These are phyloP conservation scores for Nowakowskiella sp. DNA, from an alignment of 192 early-diverging fungal species.

Conservation along the genomic window DNA sequence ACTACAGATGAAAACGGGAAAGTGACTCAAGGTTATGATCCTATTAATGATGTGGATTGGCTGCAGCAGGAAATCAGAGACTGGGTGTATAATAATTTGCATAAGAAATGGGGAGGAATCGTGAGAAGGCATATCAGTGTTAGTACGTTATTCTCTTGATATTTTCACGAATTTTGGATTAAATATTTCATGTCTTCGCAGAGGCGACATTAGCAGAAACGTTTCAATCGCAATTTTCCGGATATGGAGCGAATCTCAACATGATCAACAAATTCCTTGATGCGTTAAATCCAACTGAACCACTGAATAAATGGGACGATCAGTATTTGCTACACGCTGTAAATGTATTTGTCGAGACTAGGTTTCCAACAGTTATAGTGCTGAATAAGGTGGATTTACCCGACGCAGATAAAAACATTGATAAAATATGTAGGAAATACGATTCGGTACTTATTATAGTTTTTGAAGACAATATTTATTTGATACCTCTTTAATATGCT, in stretches of 20 bases:
- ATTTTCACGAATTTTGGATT: slow-evolving; percentile 55
- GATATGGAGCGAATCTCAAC: slow-evolving; percentile 49
- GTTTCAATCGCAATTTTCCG: slow-evolving; percentile 49
- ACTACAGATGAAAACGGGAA: slow-evolving; percentile 72
- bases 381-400: slow-evolving; percentile 83
- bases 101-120: slow-evolving; percentile 58
- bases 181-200: no score
- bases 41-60: slow-evolving; percentile 79
- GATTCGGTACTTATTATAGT: no score
- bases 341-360: slow-evolving; percentile 58
- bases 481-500: no score
- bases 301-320: slow-evolving; percentile 60
- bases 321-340: slow-evolving; percentile 52
- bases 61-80: slow-evolving; percentile 57
- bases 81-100: slow-evolving; percentile 66
- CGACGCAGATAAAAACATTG: slow-evolving; percentile 75
- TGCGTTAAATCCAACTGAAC: slow-evolving; percentile 33
- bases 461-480: no score
- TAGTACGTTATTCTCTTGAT: slow-evolving; percentile 37
- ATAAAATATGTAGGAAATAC: slow-evolving; percentile 66
- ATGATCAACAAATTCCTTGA: slow-evolving; percentile 43
- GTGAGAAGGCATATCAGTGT: slow-evolving; percentile 57
- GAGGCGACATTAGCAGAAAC: slow-evolving; percentile 59
- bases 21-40: slow-evolving; percentile 72
- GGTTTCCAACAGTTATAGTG: slow-evolving; percentile 75